A percentile compares a stretch with the other conserved stretches of the same genome.
These are phyloP conservation scores for Myrica gale DNA, from an alignment of 306 rosid genomes.

Conservation along the genomic window DNA sequence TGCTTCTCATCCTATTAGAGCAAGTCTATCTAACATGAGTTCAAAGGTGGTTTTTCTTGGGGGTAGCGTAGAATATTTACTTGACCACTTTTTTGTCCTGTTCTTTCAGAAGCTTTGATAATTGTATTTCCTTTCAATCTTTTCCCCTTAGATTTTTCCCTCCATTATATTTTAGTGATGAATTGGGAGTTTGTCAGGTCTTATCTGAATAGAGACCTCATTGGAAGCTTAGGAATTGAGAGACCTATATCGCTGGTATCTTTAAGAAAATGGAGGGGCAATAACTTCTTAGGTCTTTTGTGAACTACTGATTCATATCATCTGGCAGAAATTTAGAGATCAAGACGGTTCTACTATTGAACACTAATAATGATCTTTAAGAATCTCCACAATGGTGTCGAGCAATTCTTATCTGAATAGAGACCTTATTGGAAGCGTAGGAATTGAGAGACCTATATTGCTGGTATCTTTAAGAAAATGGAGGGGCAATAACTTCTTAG, in stretches of 20 bases:
- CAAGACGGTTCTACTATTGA: background rate
- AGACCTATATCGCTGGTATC: background rate
- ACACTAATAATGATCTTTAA: background rate
- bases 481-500: background rate
- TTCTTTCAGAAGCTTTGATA: constrained; percentile 9
- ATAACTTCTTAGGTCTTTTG: background rate
- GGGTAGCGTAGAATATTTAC: background rate
- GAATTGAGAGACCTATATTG: background rate
- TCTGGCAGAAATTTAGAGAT: background rate
- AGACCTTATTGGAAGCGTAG: background rate
- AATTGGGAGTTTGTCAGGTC: background rate
- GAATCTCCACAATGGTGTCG: background rate
- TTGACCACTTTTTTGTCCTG: constrained; percentile 8
- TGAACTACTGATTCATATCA: background rate
- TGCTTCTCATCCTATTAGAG: constrained; percentile 25
- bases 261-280: background rate
- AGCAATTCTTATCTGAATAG: background rate
- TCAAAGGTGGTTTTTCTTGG: constrained; percentile 16
- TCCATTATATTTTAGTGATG: background rate
- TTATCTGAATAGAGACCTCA: background rate
- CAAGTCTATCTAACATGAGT: constrained; percentile 15
- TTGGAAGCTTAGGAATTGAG: background rate
- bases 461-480: background rate
- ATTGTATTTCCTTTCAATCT: background rate
- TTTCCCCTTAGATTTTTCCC: background rate